phyloP scores from a whole-genome alignment of 139 green algal genomes.

The Coccomyxa sp. region DNA sequence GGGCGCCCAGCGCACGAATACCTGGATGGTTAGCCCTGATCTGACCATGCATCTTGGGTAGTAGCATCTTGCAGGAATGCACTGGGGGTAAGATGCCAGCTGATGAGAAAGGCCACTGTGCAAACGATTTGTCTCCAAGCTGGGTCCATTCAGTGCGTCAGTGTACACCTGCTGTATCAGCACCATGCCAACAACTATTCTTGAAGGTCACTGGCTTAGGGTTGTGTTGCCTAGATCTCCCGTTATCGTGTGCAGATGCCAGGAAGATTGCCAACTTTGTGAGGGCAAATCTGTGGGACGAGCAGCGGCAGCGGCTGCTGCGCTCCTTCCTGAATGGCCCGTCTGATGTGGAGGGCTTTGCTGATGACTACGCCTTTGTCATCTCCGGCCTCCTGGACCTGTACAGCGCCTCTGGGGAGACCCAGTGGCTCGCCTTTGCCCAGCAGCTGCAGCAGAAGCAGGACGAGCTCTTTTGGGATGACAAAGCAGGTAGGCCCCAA shows the following conservation, averaged over 20 bases:
- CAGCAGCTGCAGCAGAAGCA: slow-evolving; percentile 66
- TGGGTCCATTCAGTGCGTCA: slow-evolving; percentile 1
- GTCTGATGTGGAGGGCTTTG: slow-evolving; percentile 54
- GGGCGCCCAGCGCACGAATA: slow-evolving; percentile 49
- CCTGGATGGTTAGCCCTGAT: slow-evolving; percentile 25
- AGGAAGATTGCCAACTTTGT: slow-evolving; percentile 59
- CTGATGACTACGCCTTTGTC: slow-evolving; percentile 56
- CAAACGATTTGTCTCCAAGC: slow-evolving; percentile 11
- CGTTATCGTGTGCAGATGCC: background rate
- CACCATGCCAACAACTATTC: background rate
- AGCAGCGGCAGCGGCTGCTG: slow-evolving; percentile 27
- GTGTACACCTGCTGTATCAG: background rate
- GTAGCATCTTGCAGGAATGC: too few relatives aligned
- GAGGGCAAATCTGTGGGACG: slow-evolving; percentile 66
- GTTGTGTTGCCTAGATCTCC: background rate
- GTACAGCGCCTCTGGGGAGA: slow-evolving; percentile 60
- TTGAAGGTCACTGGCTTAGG: too few relatives aligned
- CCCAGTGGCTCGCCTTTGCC: slow-evolving; percentile 72
- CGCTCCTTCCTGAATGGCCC: slow-evolving; percentile 61
- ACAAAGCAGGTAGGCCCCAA: slow-evolving; percentile 26
- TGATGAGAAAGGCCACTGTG: background rate
- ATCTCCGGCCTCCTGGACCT: slow-evolving; percentile 78
- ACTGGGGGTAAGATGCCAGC: too few relatives aligned
- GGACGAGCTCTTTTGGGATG: slow-evolving; percentile 83
- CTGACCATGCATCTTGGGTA: background rate